A percentile compares a stretch with the other conserved stretches of the same genome.
phyloP scores from a whole-genome alignment of 2,329 filamentous ascomycete species.

The Neofusicoccum laricinum region DNA sequence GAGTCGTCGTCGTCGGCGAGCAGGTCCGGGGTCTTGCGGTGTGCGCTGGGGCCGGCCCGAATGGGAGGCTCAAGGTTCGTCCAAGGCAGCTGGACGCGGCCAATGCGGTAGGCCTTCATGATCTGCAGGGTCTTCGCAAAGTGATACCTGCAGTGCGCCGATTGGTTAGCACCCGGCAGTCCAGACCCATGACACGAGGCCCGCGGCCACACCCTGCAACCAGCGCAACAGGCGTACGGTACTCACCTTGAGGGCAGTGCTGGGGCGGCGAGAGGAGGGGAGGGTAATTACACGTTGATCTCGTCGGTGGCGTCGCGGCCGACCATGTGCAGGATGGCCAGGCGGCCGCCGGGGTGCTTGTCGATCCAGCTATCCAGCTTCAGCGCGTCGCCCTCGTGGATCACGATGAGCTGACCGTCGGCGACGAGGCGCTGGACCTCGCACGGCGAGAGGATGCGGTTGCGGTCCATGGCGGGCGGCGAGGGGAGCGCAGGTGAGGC shows the following conservation, averaged over 20 bases:
- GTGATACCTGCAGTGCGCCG: conserved; percentile 53
- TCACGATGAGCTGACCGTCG: conserved; percentile 54
- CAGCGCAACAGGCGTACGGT: background rate
- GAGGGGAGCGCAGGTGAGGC: background rate
- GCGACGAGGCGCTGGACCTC: conserved; percentile 53
- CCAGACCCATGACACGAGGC: background rate
- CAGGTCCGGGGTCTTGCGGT: conserved; percentile 24
- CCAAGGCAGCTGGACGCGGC: conserved; percentile 56
- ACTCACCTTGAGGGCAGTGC: background rate
- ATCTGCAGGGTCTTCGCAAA: conserved; percentile 50
- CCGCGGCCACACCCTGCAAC: background rate
- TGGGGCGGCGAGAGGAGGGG: background rate
- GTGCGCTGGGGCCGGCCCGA: conserved; percentile 42
- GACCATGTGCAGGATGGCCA: conserved; percentile 62
- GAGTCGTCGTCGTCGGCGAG: background rate
- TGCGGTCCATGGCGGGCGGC: conserved; percentile 27
- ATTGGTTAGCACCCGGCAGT: background rate
- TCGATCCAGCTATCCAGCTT: conserved; percentile 58
- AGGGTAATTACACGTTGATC: conserved; percentile 52
- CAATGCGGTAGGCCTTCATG: conserved; percentile 62
- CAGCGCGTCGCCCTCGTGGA: conserved; percentile 55
- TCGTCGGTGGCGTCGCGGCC: conserved; percentile 59
- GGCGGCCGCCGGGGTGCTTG: conserved; percentile 57
- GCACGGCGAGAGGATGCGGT: conserved; percentile 44
- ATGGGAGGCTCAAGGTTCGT: conserved; percentile 60